Base-by-base conservation (phyloP, 352 stramenopile genomes). In the Elongisporangium anandrum region DNA sequence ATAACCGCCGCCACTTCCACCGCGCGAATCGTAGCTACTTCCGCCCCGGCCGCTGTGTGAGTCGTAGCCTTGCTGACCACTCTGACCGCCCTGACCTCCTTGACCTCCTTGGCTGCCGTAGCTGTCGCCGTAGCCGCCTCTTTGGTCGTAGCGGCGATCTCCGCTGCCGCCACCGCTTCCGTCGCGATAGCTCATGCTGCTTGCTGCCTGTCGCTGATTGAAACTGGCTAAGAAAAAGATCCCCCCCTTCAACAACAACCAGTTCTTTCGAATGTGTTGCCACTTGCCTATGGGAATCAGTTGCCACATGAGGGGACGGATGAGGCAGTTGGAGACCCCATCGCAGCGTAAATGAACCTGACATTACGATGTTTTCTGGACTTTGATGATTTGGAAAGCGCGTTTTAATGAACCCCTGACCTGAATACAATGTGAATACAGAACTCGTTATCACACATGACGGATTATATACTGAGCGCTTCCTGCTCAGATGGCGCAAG, bases 181-280 rank as follows among this genome's bases (percentile, higher is more conserved):
- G 52, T 57, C 61, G 24, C 60, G 61, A 58, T 84, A 85, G 49
- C 78, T 88, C 78, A 88, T 88, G 54, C 4, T 38, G 39, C 19
- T 60, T 4, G 13, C 45, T 21, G 41, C 23, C 19, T 52, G n/a
- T 23, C n/a, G 23, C 34, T 41, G 26, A 38, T 45, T 7, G 10
- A 45, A 17, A 41, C 29, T 41, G 29, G 29, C 29, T 41, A 41
- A 45, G 4, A 7, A 45, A 45, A 45, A 45, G 34, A 45, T 45
- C 34, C 34, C 34, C n/a, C 34, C 34, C 10, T 45, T 41, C 29
- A 41, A 41, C 29, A 41, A 41, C 29, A 41, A 41, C 29, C 29
- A 41, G 29, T 41, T 41, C 29, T 41, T 41, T 45, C 34, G 6
- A 45, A 17, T 17, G 13, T 45, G 34, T 45, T 45, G 34, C 34